Evolutionary conservation across 1,284 basidiomycete genomes (phyloP).

Genomic region (Cryptococcus sp.): DNA sequence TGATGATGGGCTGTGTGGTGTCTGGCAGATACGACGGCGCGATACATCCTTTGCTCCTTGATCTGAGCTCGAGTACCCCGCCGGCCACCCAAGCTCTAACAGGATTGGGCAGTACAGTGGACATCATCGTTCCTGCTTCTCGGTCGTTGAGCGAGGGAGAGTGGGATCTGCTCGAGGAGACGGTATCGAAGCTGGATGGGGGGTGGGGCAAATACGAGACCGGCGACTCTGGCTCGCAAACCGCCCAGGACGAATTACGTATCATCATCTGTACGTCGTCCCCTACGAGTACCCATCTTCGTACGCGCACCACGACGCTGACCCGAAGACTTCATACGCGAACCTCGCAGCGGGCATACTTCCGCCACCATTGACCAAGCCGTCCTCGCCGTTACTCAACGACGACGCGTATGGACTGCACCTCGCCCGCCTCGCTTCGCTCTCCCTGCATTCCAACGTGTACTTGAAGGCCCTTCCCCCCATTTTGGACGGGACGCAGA

Average conservation of each 20-base stretch:
- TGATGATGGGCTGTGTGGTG: neutral
- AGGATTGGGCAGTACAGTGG: constrained; percentile 38
- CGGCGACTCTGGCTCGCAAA: constrained; percentile 55
- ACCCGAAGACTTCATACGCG: neutral
- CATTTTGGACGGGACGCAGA: constrained; percentile 61
- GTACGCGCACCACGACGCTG: neutral
- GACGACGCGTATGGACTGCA: constrained; percentile 74
- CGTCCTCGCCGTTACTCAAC: constrained; percentile 71
- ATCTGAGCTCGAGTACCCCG: constrained; percentile 29
- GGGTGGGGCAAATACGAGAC: constrained; percentile 26
- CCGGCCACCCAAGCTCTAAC: constrained; percentile 25
- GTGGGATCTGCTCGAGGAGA: constrained; percentile 73
- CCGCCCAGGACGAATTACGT: neutral
- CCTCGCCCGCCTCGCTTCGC: constrained; percentile 69
- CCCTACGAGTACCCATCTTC: too few species aligned
- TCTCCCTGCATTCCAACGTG: constrained; percentile 74
- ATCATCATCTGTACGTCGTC: constrained; percentile 71
- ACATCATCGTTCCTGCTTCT: constrained; percentile 44
- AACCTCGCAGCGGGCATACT: constrained; percentile 69
- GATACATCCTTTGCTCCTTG: constrained; percentile 42
- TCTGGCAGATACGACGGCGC: constrained; percentile 11
- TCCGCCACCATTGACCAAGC: constrained; percentile 75
- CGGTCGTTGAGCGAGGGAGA: constrained; percentile 56
- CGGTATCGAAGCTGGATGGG: constrained; percentile 58
- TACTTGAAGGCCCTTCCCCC: constrained; percentile 80